Evolutionary conservation across 176 grass and related monocot genomes (phyloP).

Genomic region (Hsuehochloa calcarea): DNA sequence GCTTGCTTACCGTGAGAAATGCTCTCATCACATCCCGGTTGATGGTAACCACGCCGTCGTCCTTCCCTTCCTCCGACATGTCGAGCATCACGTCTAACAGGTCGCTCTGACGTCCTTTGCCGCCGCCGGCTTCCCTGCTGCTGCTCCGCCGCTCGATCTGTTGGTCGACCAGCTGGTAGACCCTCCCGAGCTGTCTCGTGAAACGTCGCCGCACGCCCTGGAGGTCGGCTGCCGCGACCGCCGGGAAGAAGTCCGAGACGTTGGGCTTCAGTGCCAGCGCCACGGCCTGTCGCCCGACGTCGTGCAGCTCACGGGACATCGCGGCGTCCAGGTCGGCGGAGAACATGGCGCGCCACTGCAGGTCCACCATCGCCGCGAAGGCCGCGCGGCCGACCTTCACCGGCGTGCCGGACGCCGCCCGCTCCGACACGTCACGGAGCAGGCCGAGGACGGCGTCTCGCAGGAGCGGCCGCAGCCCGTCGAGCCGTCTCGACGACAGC

Average conservation of each 20-base stretch:
- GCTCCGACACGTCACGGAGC: background rate
- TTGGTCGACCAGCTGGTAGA: constrained; percentile 35
- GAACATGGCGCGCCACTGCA: constrained; percentile 48
- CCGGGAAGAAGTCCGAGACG: constrained; percentile 55
- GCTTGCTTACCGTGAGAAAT: constrained; percentile 31
- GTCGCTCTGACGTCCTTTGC: background rate
- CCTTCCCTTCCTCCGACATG: constrained; percentile 7
- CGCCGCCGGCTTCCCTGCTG: background rate
- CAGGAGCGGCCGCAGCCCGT: background rate
- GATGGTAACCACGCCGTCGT: background rate
- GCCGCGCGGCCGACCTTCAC: constrained; percentile 34
- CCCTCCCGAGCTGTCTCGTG: background rate
- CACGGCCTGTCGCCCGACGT: constrained; percentile 9
- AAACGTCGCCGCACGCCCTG: constrained; percentile 30
- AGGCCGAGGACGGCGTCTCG: background rate
- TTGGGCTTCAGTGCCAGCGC: constrained; percentile 17
- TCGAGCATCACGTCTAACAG: constrained; percentile 46
- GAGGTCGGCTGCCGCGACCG: constrained; percentile 33
- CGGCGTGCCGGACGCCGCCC: background rate
- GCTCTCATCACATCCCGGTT: background rate
- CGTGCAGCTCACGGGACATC: constrained; percentile 14
- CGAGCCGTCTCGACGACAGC: background rate
- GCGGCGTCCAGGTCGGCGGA: background rate
- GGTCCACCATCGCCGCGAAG: constrained; percentile 29
- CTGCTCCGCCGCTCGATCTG: constrained; percentile 34